Percentiles rank a stretch among this genome's conserved stretches.
Evolutionary conservation across 2,329 filamentous ascomycete genomes (phyloP).

Genomic region (Aspergillus glaucus): DNA sequence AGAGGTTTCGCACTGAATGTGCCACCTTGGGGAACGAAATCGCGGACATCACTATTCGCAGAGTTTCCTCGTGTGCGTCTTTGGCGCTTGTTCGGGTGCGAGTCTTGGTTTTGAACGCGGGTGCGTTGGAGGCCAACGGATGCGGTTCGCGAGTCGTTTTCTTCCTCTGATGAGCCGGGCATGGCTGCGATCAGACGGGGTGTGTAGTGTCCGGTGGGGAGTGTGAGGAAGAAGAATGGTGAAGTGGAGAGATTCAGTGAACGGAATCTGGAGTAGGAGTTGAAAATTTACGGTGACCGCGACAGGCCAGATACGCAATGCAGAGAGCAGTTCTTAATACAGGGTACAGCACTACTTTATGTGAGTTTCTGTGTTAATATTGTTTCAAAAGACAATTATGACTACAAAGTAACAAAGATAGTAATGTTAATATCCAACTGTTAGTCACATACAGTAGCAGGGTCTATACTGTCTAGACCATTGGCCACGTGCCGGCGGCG

Average conservation of each 20-base stretch:
- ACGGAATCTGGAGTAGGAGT: neutral
- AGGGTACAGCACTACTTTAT: too few species aligned
- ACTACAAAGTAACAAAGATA: too few species aligned
- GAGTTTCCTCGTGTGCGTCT: conserved; percentile 20
- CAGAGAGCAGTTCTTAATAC: too few species aligned
- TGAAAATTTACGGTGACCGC: conserved; percentile 21
- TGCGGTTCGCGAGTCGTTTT: conserved; percentile 43
- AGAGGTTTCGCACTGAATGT: conserved; percentile 29
- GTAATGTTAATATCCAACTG: too few species aligned
- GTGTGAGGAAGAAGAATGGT: neutral
- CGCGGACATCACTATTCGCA: conserved; percentile 20
- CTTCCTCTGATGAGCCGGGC: conserved; percentile 24
- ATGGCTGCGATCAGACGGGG: conserved; percentile 7
- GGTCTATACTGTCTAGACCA: neutral
- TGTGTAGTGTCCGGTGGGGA: neutral
- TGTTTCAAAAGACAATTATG: too few species aligned
- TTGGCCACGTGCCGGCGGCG: neutral
- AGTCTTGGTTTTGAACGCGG: conserved; percentile 10
- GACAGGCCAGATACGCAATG: conserved; percentile 6
- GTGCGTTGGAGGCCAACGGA: conserved; percentile 36
- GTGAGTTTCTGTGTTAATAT: neutral
- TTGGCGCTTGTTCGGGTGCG: conserved; percentile 14
- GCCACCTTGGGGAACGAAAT: conserved; percentile 33
- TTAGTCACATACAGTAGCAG: neutral
- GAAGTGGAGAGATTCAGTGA: neutral